Evolutionary conservation across 306 rosid genomes (phyloP), one percentile per base, ranked within the genome.

Genomic region (Dicorynia guianensis): DNA sequence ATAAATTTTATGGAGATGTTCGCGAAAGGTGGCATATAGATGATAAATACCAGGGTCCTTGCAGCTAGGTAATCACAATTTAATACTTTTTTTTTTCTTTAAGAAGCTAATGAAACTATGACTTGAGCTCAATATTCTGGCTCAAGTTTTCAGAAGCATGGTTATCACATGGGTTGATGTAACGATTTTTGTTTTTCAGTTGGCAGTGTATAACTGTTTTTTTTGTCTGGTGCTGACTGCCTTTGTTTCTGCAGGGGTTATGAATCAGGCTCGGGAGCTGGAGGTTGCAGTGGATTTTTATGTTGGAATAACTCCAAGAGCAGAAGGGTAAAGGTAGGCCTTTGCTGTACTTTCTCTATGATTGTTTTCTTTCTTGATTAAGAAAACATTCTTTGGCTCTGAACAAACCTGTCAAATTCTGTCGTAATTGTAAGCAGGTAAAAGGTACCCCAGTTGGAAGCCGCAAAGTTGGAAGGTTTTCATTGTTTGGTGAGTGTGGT

Each of bases 401-500:
- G 49, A 63, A 60, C 30, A 74, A 57, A 35, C 35, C 33, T 63
- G 54, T 57, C 4, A 11, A 50, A 43, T 10, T 81, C 46, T 72
- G 60, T 48, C 71, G 68, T 43, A n/a, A 85, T 48, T 73, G 68
- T 43, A 12, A 85, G 67, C 89, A 90, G 97, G 88, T 83, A 40
- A 86, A 84, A 83, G 85, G 86, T 40, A 79, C 89, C 63, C 87
- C 83, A 33, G 90, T 79, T 75, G 82, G 89, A 76, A 68, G 79
- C 18, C 87, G 76, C 56, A 90, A 83, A 72, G 87, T 54, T 38
- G 89, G 92, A 73, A 72, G 70, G 58, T 85, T 81, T 76, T 61
- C 88, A 5, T 80, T 95, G 86, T 90, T 92, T 55, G 89, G 97
- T 46, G 97, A 86, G 67, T 95, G 97, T 76, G 93, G 87, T 50